A percentile compares a stretch with the other conserved stretches of the same genome.
phyloP scores from a whole-genome alignment of 768 basidiomycete species.

The Termitomyces sp. region DNA sequence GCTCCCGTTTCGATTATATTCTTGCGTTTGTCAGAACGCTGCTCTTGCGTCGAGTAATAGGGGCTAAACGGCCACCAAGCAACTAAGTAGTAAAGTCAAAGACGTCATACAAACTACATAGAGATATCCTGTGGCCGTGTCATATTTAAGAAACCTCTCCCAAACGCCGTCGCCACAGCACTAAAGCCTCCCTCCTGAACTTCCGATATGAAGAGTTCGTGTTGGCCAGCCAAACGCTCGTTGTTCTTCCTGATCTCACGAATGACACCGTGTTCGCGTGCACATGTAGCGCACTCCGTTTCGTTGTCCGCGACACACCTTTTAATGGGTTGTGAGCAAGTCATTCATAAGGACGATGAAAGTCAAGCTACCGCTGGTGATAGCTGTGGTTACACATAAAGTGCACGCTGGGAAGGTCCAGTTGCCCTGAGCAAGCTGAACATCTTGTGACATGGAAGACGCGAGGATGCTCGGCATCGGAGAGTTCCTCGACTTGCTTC shows the following conservation, averaged over 20 bases:
- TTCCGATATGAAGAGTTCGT: slow-evolving; percentile 73
- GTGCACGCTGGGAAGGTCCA: slow-evolving; percentile 91
- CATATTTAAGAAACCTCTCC: slow-evolving; percentile 56
- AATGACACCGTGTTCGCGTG: slow-evolving; percentile 80
- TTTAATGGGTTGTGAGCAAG: background rate
- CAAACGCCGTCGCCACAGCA: slow-evolving; percentile 66
- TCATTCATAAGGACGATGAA: background rate
- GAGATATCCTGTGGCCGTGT: slow-evolving; percentile 28
- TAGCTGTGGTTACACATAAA: slow-evolving; percentile 99
- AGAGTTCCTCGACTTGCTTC: slow-evolving; percentile 76
- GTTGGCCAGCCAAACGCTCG: slow-evolving; percentile 75
- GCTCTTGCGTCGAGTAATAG: background rate
- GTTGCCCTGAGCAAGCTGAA: slow-evolving; percentile 80
- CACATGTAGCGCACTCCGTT: slow-evolving; percentile 86
- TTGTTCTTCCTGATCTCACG: slow-evolving; percentile 88
- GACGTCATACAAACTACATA: background rate
- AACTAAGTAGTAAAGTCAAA: background rate
- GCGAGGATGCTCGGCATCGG: slow-evolving; percentile 70
- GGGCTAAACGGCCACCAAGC: background rate
- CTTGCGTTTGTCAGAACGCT: too few relatives aligned
- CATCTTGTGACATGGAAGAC: slow-evolving; percentile 96
- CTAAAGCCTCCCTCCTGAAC: slow-evolving; percentile 70
- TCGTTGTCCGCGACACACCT: slow-evolving; percentile 91
- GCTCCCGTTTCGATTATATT: background rate
- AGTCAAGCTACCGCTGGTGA: slow-evolving; percentile 71